Base-by-base conservation (phyloP, 306 rosid genomes). In the Dalbergia cultrata region DNA sequence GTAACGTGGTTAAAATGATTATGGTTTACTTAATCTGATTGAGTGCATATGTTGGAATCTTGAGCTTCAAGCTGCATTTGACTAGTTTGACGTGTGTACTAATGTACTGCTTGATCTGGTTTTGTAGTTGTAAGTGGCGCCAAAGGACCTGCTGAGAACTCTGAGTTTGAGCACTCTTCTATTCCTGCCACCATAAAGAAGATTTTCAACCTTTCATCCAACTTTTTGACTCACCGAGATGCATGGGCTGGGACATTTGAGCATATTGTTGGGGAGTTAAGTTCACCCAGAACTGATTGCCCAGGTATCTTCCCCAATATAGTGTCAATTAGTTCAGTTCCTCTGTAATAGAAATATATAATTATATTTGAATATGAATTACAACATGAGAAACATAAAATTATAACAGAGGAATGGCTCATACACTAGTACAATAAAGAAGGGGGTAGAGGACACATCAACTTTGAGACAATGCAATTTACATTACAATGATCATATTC, bases 241-340 rank as follows among this genome's bases (percentile, higher is more conserved):
- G 98, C 99, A 43, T 96, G 99, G 99, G 98, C 99, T 17, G 99
- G 97, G 31, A 96, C 99, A 53, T 96, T 96, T 72, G 99, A 96
- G 85, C 84, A 87, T 34, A 76, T 93, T 71, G 88, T 96, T 49
- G 94, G 90, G 39, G 90, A 92, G 39, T 77, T 92, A 26, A 88
- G 83, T 72, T 83, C 94, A 16, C 97, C 99, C 0, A 89, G 99
- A 86, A 93, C 99, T 0, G 98, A 96, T 78, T 96, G 99, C 81
- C 99, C 98, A 67, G 94, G 99, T 96, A 85, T 41, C 31, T 19
- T 53, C 67, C 21, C 43, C 47, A 43, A 35, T 8, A 74, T 16
- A 17, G 61, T 70, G 53, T 45, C 72, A 34, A 16, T 75, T 63
- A 49, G 44, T 17, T 72, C 67, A 62, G 8, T 47, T 68, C 75